phyloP scores from a whole-genome alignment of 2,329 filamentous ascomycete genomes.

The Calonectria hongkongensis region DNA sequence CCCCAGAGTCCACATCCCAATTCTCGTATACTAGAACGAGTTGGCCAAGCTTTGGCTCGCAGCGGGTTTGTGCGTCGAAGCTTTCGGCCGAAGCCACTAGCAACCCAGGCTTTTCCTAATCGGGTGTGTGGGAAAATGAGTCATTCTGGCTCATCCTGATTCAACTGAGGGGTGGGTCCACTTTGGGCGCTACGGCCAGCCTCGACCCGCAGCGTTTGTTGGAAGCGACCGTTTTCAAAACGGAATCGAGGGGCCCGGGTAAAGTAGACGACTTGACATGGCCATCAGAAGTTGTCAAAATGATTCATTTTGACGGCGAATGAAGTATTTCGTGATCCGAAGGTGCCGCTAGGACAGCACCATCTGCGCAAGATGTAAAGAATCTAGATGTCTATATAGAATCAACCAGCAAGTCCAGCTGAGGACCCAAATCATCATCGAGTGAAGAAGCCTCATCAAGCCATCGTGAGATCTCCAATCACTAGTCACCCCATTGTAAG shows the following conservation, averaged over 20 bases:
- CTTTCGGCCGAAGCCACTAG: background rate
- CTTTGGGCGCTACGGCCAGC: background rate
- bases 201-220: conserved; percentile 17
- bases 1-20: too few species aligned
- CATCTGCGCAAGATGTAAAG: background rate
- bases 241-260: background rate
- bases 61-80: background rate
- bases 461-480: background rate
- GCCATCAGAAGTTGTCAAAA: conserved; percentile 44
- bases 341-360: background rate
- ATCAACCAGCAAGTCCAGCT: background rate
- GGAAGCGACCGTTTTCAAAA: conserved; percentile 25
- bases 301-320: conserved; percentile 53
- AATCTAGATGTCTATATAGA: background rate
- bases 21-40: background rate
- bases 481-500: conserved; percentile 18
- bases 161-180: conserved; percentile 35
- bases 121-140: conserved; percentile 53
- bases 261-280: background rate
- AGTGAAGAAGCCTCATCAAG: background rate
- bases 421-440: background rate
- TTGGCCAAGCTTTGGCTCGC: background rate
- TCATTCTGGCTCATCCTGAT: conserved; percentile 59
- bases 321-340: conserved; percentile 1
- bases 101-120: conserved; percentile 36